phyloP scores from a whole-genome alignment of 2,329 filamentous ascomycete species.

The Calonectria leucothoes region DNA sequence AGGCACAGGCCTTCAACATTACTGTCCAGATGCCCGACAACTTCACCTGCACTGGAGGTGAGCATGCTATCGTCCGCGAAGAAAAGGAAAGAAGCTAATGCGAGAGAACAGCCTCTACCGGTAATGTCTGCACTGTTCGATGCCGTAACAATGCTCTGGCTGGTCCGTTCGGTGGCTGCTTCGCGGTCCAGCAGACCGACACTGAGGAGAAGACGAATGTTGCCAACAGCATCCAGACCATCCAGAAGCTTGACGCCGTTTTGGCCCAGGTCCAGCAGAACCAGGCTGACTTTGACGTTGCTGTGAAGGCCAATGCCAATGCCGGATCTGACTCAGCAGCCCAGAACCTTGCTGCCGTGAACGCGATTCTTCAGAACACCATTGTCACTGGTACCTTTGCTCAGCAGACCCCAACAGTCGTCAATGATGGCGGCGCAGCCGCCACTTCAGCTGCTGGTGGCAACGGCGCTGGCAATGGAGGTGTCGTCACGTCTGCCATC shows the following conservation, averaged over 20 bases:
- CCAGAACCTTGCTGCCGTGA: conserved; percentile 52
- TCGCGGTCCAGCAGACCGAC: conserved; percentile 67
- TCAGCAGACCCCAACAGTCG: conserved; percentile 46
- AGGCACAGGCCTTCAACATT: conserved; percentile 67
- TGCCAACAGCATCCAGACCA: conserved; percentile 58
- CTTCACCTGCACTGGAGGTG: conserved; percentile 63
- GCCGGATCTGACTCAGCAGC: conserved; percentile 46
- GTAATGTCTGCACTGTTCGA: conserved; percentile 68
- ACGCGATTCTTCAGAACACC: conserved; percentile 49
- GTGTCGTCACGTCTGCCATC: conserved; percentile 11
- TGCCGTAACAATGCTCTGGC: conserved; percentile 69
- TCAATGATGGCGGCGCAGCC: conserved; percentile 20
- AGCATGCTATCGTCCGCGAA: conserved; percentile 25
- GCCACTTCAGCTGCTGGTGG: not conserved
- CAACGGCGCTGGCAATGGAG: not conserved
- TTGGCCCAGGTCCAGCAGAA: conserved; percentile 62
- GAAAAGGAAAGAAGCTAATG: not conserved
- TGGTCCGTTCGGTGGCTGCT: conserved; percentile 69
- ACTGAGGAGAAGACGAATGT: conserved; percentile 53
- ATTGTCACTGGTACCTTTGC: conserved; percentile 45
- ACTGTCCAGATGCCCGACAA: conserved; percentile 63
- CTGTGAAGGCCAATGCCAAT: conserved; percentile 56
- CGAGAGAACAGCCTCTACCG: conserved; percentile 59
- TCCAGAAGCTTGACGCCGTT: conserved; percentile 57
- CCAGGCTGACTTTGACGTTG: conserved; percentile 58